Base-by-base conservation (phyloP, 1,139 yeast species). In the Blastobotrys capitulatus region DNA sequence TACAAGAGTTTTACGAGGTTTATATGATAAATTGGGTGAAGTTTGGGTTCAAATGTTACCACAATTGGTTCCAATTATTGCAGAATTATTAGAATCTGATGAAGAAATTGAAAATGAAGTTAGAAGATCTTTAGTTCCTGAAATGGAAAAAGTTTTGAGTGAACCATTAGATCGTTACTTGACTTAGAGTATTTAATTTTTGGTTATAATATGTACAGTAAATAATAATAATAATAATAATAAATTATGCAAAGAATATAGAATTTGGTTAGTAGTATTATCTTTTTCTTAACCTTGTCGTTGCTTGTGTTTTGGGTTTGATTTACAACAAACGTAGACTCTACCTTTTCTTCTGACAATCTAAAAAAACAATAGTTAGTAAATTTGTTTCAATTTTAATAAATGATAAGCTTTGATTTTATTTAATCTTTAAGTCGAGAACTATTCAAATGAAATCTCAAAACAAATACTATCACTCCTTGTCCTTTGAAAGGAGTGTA, bases 231-330 rank as follows among this genome's bases (percentile, higher is more conserved):
- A n/a, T n/a, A n/a, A 4, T 39, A 19, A 29, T 6, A 29, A 29
- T 29, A 29, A 29, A 29, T 29, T 29, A 29, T 29, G 32, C 32
- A 29, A 29, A 29, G 25, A 22, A 22, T 5, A 22, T 5, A 22
- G 25, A 22, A 5, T 22, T 22, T n/a, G n/a, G 31, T 41, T 41
- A 15, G 15, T 26, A 13, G 20, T 10, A 18, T n/a, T 20, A 20
- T n/a, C 29, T 31, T 22, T 15, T n/a, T 13, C 35, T 68, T 69
- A 90, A 57, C 96, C 96, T 71, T 90, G 97, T 71, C 97, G 87
- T 70, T 92, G 98, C 72, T 92, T 92, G 70, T 92, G 98, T 70
- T 88, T 88, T 55, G 90, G 89, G 67, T 89, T 88, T 43, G 92
- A 75, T 67, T 90, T 90, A 74, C 97, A 92, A 66, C 86, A 85